Evolutionary conservation across 1,139 yeast genomes (phyloP), one percentile per base, ranked within the genome.

Genomic region (Spencermartinsiella ligniputridi): DNA sequence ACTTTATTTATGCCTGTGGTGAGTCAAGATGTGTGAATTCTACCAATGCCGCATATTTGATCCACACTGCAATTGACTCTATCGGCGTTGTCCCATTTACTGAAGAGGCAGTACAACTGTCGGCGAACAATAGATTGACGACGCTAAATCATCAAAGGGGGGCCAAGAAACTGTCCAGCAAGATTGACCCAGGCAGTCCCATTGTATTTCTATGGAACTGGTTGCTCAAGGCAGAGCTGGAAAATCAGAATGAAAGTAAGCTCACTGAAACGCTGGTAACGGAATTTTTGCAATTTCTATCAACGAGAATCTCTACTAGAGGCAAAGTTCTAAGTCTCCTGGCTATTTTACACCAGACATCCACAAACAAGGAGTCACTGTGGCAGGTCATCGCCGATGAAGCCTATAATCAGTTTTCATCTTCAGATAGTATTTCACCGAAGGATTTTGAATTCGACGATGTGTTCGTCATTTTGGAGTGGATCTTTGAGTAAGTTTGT

Each of bases 1-100:
- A 47, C 27, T 52, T 53, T 39, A 40, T 53, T 17, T 33, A 34
- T 16, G 22, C 5, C 18, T 43, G 48, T 37, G 25, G 46, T 44
- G 20, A 40, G 24, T 22, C 38, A 22, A 8, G 30, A 24, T 29
- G 34, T 13, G 27, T 46, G 9, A 44, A 39, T 18, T 41, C 22
- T 22, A 35, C 37, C 17, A 39, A 39, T n/a, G 24, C 43, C 6
- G 44, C 48, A 8, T 30, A 35, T n/a, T 35, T 52, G 11, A 39
- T 46, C 12, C 39, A 41, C 29, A 34, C 49, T 2, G 35, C 54
- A 12, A 45, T 52, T 34, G 53, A 48, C n/a, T 35, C 34, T 16
- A 35, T 52, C 3, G 54, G 54, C 6, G 40, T 46, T 20, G 30
- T 38, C 39, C 51, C 51, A 5, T 50, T 52, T 29, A 36, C 46